Percentiles rank a stretch among this genome's conserved stretches.
phyloP scores from a whole-genome alignment of 2,329 filamentous ascomycete genomes.

The Aureobasidium mangrovei region DNA sequence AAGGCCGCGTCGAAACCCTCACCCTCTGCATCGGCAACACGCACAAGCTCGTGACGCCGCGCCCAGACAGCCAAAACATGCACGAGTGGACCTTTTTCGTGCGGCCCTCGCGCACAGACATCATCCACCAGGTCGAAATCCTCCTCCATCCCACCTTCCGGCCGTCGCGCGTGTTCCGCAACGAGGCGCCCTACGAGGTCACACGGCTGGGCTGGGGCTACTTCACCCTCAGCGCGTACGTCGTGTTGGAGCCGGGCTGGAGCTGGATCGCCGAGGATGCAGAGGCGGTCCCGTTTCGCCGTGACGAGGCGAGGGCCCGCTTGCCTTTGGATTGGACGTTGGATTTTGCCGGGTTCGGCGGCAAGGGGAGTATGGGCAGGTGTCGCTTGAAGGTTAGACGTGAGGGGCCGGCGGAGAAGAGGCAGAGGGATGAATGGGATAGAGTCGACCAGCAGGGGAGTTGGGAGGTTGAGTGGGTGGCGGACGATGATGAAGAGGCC shows the following conservation, averaged over 20 bases:
- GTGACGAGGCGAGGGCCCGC: constrained; percentile 23
- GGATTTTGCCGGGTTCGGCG: constrained; percentile 31
- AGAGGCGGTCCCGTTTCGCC: constrained; percentile 24
- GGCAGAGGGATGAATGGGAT: constrained; percentile 15
- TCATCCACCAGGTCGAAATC: constrained; percentile 37
- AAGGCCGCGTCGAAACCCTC: constrained; percentile 28
- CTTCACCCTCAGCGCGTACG: constrained; percentile 32
- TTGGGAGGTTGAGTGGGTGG: constrained; percentile 10
- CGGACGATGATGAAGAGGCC: not conserved
- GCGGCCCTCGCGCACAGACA: constrained; percentile 33
- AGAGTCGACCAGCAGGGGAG: constrained; percentile 21
- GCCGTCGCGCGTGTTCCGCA: constrained; percentile 28
- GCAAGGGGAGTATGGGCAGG: constrained; percentile 32
- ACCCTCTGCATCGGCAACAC: constrained; percentile 39
- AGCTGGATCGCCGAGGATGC: constrained; percentile 35
- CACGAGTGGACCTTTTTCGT: constrained; percentile 43
- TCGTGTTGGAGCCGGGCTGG: constrained; percentile 37
- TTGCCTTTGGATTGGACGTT: constrained; percentile 36
- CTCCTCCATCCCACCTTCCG: constrained; percentile 36
- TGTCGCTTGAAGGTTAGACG: constrained; percentile 34
- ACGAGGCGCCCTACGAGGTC: constrained; percentile 33
- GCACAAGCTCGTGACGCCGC: constrained; percentile 26
- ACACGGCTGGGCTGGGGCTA: constrained; percentile 35
- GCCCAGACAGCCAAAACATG: constrained; percentile 25
- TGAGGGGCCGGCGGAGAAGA: constrained; percentile 21